These are phyloP conservation scores for Solanum hybrid DNA, from an alignment of 305 asterid genomes.

Conservation along the genomic window DNA sequence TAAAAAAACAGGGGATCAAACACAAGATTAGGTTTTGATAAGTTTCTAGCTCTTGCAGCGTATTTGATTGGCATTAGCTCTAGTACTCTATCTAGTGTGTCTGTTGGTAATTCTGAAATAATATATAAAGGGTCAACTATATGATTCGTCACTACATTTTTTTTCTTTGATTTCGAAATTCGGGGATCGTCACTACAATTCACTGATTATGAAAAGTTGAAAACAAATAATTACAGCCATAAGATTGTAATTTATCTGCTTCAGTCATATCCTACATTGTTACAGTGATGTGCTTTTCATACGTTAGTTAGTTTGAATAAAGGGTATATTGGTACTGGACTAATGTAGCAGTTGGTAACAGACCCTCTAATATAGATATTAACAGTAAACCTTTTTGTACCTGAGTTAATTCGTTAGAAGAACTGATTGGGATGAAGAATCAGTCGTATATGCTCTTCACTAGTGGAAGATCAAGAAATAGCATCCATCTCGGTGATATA, in stretches of 20 bases:
- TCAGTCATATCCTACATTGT: not conserved
- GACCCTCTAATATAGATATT: not conserved
- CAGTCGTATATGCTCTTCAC: conserved; percentile 4
- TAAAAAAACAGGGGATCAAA: not conserved
- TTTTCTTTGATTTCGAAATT: not conserved
- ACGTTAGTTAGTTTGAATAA: not conserved
- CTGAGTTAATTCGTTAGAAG: conserved; percentile 26
- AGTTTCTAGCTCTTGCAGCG: not conserved
- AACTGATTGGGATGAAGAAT: conserved; percentile 23
- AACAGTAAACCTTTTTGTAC: conserved; percentile 18
- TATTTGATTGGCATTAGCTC: not conserved
- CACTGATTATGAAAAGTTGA: not conserved
- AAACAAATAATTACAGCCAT: not conserved
- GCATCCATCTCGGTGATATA: conserved; percentile 2
- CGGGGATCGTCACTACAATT: not conserved
- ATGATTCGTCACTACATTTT: not conserved
- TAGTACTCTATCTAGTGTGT: not conserved
- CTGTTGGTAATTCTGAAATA: not conserved
- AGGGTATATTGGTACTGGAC: not conserved
- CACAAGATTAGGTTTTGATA: not conserved
- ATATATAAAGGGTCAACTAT: not conserved
- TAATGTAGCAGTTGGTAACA: not conserved
- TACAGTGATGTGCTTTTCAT: not conserved
- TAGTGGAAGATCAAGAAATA: conserved; percentile 13
- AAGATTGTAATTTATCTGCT: not conserved